A percentile compares a stretch with the other conserved stretches of the same genome.
Evolutionary conservation across 352 stramenopile genomes (phyloP).

Genomic region (Pythium phragmitis): DNA sequence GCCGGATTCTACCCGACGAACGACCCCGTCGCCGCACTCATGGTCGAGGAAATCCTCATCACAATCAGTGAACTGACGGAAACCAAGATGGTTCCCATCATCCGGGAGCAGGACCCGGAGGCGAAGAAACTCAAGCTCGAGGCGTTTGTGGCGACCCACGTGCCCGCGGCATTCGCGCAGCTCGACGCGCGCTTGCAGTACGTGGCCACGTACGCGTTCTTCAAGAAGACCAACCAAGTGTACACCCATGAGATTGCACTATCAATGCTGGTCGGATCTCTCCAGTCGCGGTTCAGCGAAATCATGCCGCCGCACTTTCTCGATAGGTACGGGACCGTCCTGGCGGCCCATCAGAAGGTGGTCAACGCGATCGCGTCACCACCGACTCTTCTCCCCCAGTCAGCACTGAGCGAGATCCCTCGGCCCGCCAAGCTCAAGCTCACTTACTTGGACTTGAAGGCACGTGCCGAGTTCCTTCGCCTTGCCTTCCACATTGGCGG

Average conservation of each 20-base stretch:
- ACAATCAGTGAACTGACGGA: conserved; percentile 8
- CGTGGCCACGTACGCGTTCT: background rate
- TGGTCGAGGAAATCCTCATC: conserved; percentile 52
- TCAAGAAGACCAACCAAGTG: conserved; percentile 2
- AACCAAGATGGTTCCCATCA: conserved; percentile 15
- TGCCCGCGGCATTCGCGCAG: background rate
- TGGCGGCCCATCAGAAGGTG: conserved; percentile 11
- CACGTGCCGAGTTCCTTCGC: conserved; percentile 28
- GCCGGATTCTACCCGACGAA: conserved; percentile 43
- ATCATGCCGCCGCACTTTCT: conserved; percentile 10
- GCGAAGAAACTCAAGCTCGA: conserved; percentile 17
- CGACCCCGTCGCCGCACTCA: conserved; percentile 33
- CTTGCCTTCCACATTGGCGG: conserved; percentile 28
- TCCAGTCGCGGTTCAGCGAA: background rate
- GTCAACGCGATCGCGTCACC: background rate
- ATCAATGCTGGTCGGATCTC: conserved; percentile 5
- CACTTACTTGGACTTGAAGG: conserved; percentile 33
- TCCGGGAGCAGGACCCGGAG: conserved; percentile 2
- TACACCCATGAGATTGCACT: conserved; percentile 28
- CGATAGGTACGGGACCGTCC: background rate
- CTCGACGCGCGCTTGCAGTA: conserved; percentile 9
- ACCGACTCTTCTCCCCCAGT: background rate
- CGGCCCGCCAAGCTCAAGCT: conserved; percentile 22
- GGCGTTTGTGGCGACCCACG: background rate
- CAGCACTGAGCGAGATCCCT: background rate